Conservation (phyloP, 768 basidiomycete genomes). For the Suillus brevipes region DNA sequence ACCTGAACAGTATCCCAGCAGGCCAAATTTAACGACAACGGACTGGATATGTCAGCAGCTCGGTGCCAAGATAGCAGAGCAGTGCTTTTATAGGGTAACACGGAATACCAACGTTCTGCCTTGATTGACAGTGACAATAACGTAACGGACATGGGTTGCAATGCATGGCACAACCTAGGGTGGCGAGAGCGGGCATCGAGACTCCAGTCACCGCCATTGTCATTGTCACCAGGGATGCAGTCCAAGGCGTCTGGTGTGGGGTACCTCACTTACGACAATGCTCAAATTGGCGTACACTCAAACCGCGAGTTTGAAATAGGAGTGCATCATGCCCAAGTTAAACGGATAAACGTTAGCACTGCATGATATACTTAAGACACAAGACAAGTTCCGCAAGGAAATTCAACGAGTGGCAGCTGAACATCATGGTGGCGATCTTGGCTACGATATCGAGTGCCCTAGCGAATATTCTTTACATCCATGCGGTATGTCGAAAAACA, state of each 20-base stretch:
- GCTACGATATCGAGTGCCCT: conserved; percentile 35
- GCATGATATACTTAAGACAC: conserved; percentile 26
- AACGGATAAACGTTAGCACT: not conserved
- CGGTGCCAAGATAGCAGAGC: not conserved
- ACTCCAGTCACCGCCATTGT: not conserved
- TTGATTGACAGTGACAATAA: not conserved
- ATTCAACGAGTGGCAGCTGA: conserved; percentile 24
- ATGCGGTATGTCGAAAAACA: conserved; percentile 49
- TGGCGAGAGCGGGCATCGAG: not conserved
- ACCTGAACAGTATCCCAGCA: not conserved
- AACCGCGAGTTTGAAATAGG: not conserved
- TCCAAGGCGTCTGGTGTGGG: not conserved
- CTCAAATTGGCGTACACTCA: not conserved
- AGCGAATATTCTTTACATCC: conserved; percentile 40
- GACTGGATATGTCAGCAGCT: not conserved
- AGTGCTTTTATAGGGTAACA: not conserved
- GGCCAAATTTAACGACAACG: not conserved
- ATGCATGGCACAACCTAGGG: not conserved
- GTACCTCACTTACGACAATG: not conserved
- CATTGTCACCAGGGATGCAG: not conserved
- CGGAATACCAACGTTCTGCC: not conserved
- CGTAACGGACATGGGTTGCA: not conserved
- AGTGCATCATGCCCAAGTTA: not conserved
- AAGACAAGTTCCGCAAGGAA: conserved; percentile 39
- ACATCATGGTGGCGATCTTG: conserved; percentile 18